Conservation (phyloP, 2,329 filamentous ascomycete genomes). For the Penicillium palitans region DNA sequence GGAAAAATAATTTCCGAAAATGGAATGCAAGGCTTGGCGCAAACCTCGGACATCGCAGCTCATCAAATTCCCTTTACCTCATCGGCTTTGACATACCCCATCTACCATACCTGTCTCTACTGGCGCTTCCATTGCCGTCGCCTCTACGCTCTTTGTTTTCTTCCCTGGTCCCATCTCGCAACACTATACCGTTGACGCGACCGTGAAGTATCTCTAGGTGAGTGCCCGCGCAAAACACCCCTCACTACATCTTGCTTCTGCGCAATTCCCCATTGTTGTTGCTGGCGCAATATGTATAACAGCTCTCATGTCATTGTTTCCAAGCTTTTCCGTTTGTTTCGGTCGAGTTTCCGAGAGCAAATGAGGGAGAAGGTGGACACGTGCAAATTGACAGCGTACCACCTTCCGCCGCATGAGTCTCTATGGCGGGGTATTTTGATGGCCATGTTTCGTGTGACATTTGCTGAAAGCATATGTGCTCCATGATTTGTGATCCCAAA, state of each 20-base stretch:
- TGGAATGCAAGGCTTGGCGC: slow-evolving; percentile 25
- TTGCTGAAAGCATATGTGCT: neutral
- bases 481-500: neutral
- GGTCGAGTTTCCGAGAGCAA: neutral
- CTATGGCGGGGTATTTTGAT: neutral
- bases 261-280: neutral
- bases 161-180: neutral
- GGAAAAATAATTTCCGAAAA: slow-evolving; percentile 21
- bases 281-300: slow-evolving; percentile 1
- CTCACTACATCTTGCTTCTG: slow-evolving; percentile 12
- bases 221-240: slow-evolving; percentile 18
- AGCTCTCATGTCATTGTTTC: neutral
- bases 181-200: neutral
- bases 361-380: slow-evolving; percentile 9
- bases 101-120: neutral
- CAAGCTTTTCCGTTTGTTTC: neutral
- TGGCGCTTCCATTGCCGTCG: slow-evolving; percentile 3
- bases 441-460: slow-evolving; percentile 1
- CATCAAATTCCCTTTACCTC: slow-evolving; percentile 3
- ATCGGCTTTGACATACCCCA: slow-evolving; percentile 3
- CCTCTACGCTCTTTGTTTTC: slow-evolving; percentile 1
- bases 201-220: slow-evolving; percentile 13
- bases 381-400: slow-evolving; percentile 11
- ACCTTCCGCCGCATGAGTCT: slow-evolving; percentile 1
- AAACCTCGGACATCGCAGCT: slow-evolving; percentile 22